Percentiles rank a stretch among this genome's conserved stretches.
Evolutionary conservation across 2,329 filamentous ascomycete species (phyloP).

Genomic region (Colletotrichum gigasporum): DNA sequence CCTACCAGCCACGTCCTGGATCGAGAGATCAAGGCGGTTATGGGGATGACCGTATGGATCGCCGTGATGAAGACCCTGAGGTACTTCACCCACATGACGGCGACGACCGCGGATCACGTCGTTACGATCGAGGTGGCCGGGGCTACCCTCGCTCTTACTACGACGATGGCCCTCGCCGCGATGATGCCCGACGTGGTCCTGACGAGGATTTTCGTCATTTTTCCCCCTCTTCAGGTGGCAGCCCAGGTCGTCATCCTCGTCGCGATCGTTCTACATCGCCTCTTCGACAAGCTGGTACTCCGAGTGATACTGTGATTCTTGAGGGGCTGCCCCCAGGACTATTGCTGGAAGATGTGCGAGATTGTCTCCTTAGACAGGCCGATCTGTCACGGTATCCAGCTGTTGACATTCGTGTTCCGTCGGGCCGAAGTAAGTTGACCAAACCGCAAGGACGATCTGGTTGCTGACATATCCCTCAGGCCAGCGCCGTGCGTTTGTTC

Average conservation of each 20-base stretch:
- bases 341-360: slow-evolving; percentile 60
- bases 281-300: slow-evolving; percentile 48
- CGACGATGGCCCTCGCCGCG: slow-evolving; percentile 31
- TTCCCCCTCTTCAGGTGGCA: slow-evolving; percentile 27
- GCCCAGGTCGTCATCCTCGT: slow-evolving; percentile 29
- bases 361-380: slow-evolving; percentile 44
- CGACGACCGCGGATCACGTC: slow-evolving; percentile 40
- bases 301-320: slow-evolving; percentile 63
- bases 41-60: slow-evolving; percentile 39
- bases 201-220: slow-evolving; percentile 32
- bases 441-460: neutral
- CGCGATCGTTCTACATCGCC: slow-evolving; percentile 36
- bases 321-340: slow-evolving; percentile 62
- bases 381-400: slow-evolving; percentile 46
- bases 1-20: slow-evolving; percentile 31
- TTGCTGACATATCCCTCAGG: slow-evolving; percentile 39
- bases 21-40: slow-evolving; percentile 37
- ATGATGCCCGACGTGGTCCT: slow-evolving; percentile 26
- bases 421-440: slow-evolving; percentile 29
- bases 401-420: slow-evolving; percentile 50
- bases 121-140: slow-evolving; percentile 30
- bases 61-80: slow-evolving; percentile 45
- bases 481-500: slow-evolving; percentile 49
- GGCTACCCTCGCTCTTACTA: slow-evolving; percentile 28
- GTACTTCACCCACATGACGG: slow-evolving; percentile 44